Evolutionary conservation across 2,329 filamentous ascomycete species (phyloP).

Genomic region (Calonectria fujianensis): DNA sequence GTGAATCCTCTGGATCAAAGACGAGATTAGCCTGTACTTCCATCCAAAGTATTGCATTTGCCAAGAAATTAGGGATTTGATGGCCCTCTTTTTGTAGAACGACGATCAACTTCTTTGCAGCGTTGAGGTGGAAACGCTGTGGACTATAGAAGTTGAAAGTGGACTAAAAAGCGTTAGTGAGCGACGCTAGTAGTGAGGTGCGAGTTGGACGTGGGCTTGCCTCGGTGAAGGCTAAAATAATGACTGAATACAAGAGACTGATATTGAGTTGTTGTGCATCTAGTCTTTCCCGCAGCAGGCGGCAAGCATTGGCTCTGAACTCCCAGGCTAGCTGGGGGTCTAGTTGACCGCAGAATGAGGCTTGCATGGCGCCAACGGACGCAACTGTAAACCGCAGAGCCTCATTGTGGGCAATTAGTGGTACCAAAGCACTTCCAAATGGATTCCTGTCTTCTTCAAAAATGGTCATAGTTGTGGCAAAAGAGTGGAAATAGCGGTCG

Average conservation of each 20-base stretch:
- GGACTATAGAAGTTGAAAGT: background rate
- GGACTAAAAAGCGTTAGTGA: background rate
- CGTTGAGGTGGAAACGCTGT: background rate
- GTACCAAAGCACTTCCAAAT: background rate
- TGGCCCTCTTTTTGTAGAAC: background rate
- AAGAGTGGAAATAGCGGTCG: background rate
- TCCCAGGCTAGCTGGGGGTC: background rate
- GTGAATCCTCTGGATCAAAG: background rate
- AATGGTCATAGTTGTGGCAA: background rate
- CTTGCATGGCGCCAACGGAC: background rate
- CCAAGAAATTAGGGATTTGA: background rate
- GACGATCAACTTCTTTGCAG: background rate
- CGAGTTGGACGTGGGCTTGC: background rate
- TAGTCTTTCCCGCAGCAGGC: background rate
- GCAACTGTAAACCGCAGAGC: background rate
- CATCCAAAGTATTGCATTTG: background rate
- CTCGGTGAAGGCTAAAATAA: background rate
- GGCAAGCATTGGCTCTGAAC: background rate
- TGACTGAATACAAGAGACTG: background rate
- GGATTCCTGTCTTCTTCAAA: background rate
- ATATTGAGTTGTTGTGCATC: background rate
- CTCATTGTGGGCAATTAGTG: background rate
- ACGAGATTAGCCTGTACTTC: slow-evolving; percentile 3
- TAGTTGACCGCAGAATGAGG: background rate
- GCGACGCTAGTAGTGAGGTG: background rate